Evolutionary conservation across 768 basidiomycete genomes (phyloP).

Genomic region (Tylopilus sp.): DNA sequence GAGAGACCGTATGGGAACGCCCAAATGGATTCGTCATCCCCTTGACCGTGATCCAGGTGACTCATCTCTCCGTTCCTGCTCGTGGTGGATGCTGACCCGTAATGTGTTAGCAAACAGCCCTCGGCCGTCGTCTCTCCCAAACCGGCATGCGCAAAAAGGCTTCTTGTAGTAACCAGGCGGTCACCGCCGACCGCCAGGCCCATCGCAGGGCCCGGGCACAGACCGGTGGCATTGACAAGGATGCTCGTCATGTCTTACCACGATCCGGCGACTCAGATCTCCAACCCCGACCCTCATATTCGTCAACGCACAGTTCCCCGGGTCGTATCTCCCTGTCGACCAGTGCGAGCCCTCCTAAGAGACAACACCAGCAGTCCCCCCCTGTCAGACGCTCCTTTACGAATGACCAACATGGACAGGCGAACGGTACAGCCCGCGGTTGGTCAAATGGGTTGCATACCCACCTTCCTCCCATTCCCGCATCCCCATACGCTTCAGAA

Average conservation of each 20-base stretch:
- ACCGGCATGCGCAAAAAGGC: slow-evolving; percentile 36
- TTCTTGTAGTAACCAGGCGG: slow-evolving; percentile 10
- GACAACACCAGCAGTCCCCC: slow-evolving; percentile 22
- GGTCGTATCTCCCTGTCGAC: slow-evolving; percentile 27
- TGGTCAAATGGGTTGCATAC: slow-evolving; percentile 32
- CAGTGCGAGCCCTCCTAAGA: slow-evolving; percentile 26
- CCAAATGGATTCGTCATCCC: slow-evolving; percentile 90
- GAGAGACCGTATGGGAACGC: slow-evolving; percentile 91
- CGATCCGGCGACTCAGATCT: slow-evolving; percentile 27
- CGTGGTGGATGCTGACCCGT: slow-evolving; percentile 3
- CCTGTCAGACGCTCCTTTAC: slow-evolving; percentile 32
- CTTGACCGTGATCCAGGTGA: slow-evolving; percentile 80
- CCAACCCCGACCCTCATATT: slow-evolving; percentile 29
- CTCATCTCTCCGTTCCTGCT: slow-evolving; percentile 11
- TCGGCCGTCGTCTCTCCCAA: slow-evolving; percentile 67
- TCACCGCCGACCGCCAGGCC: slow-evolving; percentile 28
- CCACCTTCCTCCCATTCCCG: slow-evolving; percentile 61
- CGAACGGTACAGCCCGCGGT: slow-evolving; percentile 28
- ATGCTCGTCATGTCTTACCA: slow-evolving; percentile 30
- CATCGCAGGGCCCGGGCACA: slow-evolving; percentile 39
- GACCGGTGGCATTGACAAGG: slow-evolving; percentile 32
- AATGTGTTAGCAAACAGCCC: slow-evolving; percentile 57
- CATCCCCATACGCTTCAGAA: slow-evolving; percentile 66
- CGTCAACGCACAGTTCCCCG: slow-evolving; percentile 33
- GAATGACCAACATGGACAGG: slow-evolving; percentile 27